A percentile compares a stretch with the other conserved stretches of the same genome.
These are phyloP conservation scores for Malus asiatica DNA, from an alignment of 306 rosid species.

Conservation along the genomic window DNA sequence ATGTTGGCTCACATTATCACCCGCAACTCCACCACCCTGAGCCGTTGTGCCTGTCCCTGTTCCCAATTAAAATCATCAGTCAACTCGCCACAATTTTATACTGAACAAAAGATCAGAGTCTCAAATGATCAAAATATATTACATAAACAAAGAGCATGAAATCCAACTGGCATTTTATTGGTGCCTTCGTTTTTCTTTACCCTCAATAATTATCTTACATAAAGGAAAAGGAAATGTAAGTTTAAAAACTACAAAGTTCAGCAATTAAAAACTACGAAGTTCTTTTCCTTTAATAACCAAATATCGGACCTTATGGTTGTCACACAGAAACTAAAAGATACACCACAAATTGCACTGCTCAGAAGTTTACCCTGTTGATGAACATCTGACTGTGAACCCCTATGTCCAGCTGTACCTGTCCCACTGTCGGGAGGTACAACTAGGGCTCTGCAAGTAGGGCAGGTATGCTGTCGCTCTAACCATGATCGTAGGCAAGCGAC, in stretches of 20 bases:
- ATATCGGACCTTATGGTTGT: not conserved
- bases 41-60: conserved; percentile 40
- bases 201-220: not conserved
- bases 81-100: not conserved
- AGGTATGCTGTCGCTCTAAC: conserved; percentile 97
- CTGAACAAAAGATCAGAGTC: not conserved
- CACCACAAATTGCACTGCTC: not conserved
- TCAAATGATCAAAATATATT: not conserved
- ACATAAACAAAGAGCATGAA: not conserved
- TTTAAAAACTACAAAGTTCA: not conserved
- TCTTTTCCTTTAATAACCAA: not conserved
- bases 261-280: not conserved
- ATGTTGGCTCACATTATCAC: conserved; percentile 56
- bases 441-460: conserved; percentile 96
- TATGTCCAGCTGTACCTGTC: conserved; percentile 51
- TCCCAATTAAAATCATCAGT: conserved; percentile 18
- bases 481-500: conserved; percentile 98
- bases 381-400: conserved; percentile 57
- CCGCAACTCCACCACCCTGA: conserved; percentile 42
- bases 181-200: not conserved
- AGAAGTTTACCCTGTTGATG: conserved; percentile 53
- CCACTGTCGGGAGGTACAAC: conserved; percentile 90
- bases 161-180: not conserved
- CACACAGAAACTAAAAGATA: not conserved
- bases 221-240: not conserved